Evolutionary conservation across 345 rosid species (phyloP), one percentile per base, ranked within the genome.

Genomic region (Syzygium oleosum): DNA sequence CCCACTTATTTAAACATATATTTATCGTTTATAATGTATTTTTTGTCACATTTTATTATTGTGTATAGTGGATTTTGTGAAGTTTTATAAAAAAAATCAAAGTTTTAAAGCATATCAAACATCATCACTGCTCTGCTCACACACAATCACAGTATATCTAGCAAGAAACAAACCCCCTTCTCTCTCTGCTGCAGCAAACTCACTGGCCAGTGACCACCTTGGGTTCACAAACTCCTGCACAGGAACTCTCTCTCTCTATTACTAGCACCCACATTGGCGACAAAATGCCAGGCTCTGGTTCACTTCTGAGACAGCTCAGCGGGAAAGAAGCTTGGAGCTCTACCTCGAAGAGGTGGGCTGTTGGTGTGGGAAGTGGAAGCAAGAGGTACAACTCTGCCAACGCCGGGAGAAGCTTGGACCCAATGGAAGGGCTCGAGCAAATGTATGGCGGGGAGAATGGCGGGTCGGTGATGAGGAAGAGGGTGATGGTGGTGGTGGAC

Each of bases 401-500:
- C 84, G 80, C 87, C 79, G 91, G 84, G 87, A 84, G 87, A 51
- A 85, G 88, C 65, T 51, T 90, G 87, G 79, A 29, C 52, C 86
- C 65, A 22, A 87, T 87, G 90, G 90, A 84, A 61, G 88, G 87
- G 52, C 85, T 89, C 54, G 84, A 54, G 21, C 93, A 94, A 86
- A 95, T 95, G 97, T 97, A 93, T 55, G 95, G 95, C 86, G 87
- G 92, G 0, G 84, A 90, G 58, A 46, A 89, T 46, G 93, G 91
- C 4, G 96, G 94, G 51, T 41, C 88, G 85, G 91, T 86, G 14
- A 87, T 87, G 90, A 96, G 93, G 92, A 98, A 98, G 91, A 90
- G 98, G 84, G 99, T 96, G 88, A 96, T 96, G 99, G 99, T 96
- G 27, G 91, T 97, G 54, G 99, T 96, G 41, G 99, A 98, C 85